Evolutionary conservation across 108 stramenopile species (phyloP).

Genomic region (Schizochytrium sp.): DNA sequence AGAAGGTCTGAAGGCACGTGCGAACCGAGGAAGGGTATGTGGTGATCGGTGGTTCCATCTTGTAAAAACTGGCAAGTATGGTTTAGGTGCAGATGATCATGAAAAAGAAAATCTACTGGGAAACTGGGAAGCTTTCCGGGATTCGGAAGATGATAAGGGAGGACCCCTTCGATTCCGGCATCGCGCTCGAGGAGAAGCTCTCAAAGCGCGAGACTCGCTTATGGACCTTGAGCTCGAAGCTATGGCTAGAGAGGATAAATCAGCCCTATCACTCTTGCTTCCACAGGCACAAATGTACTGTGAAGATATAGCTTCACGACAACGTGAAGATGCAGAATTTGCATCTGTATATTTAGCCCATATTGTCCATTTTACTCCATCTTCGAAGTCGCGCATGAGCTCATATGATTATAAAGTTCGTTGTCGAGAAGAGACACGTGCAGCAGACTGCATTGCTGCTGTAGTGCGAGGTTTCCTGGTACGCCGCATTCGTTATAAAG

Average conservation of each 20-base stretch:
- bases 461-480: neutral
- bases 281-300: neutral
- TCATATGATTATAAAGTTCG: slow-evolving; percentile 36
- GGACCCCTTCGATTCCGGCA: neutral
- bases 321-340: neutral
- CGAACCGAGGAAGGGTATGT: neutral
- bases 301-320: neutral
- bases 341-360: neutral
- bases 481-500: neutral
- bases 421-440: neutral
- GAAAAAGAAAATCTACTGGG: no score
- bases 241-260: neutral
- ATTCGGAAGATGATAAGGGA: neutral
- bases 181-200: neutral
- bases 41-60: slow-evolving; percentile 28
- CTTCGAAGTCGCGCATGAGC: neutral
- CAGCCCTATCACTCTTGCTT: neutral
- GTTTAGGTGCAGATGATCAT: no score
- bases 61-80: slow-evolving; percentile 13
- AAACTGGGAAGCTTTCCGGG: no score
- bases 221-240: neutral
- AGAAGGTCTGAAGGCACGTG: neutral
- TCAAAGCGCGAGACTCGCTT: neutral
- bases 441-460: neutral
- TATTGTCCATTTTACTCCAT: neutral